phyloP scores from a whole-genome alignment of 148 eudicot species.

The Dysphania ambrosioides region DNA sequence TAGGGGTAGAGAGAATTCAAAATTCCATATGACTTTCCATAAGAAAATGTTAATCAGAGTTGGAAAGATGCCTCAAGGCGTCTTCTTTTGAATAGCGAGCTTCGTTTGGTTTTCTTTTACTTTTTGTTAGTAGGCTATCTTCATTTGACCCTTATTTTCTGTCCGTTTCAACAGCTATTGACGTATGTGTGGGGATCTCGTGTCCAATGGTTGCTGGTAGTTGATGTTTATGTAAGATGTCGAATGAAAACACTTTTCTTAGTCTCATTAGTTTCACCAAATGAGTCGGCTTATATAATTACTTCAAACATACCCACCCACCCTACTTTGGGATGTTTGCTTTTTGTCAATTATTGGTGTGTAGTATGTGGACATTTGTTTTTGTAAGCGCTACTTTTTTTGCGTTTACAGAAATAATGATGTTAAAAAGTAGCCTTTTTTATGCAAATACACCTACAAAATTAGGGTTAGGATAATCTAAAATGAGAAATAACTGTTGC shows the following conservation, averaged over 20 bases:
- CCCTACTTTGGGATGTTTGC: conserved; percentile 5
- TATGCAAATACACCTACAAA: not conserved
- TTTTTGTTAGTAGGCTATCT: conserved; percentile 12
- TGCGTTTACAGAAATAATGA: no score
- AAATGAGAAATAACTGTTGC: no score
- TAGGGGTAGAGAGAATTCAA: not conserved
- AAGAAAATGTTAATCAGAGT: not conserved
- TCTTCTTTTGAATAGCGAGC: conserved; percentile 15
- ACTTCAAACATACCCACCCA: not conserved
- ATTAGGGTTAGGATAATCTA: no score
- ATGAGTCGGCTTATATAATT: not conserved
- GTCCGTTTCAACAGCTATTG: conserved; percentile 15
- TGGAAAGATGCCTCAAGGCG: not conserved
- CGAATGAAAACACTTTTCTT: not conserved
- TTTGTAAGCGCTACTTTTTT: no score
- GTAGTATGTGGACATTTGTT: no score
- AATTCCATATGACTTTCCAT: not conserved
- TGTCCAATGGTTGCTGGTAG: not conserved
- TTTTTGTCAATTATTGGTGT: not conserved
- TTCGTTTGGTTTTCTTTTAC: not conserved
- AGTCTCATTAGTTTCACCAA: not conserved
- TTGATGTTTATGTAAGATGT: not conserved
- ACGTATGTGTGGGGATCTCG: not conserved
- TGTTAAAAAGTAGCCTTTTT: no score
- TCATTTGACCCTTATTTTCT: conserved; percentile 13